Conservation (phyloP, 768 basidiomycete species). For the Mycena filopes region DNA sequence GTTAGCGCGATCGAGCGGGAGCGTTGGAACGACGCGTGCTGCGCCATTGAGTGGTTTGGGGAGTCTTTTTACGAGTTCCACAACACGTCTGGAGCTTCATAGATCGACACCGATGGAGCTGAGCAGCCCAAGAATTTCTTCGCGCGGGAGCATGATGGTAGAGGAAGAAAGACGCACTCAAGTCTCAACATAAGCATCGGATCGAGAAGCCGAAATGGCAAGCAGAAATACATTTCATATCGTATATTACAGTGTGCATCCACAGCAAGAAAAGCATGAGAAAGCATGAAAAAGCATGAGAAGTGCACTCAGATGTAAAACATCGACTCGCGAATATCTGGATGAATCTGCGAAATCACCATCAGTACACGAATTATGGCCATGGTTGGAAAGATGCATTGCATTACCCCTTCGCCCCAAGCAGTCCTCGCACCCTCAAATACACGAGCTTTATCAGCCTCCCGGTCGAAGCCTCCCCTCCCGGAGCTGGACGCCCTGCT, state of each 20-base stretch:
- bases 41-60: slow-evolving; percentile 26
- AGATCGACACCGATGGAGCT: slow-evolving; percentile 21
- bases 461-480: slow-evolving; percentile 45
- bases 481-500: slow-evolving; percentile 51
- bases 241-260: background rate
- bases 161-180: no score
- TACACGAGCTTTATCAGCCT: slow-evolving; percentile 52
- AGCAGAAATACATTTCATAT: no score
- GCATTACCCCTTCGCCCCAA: slow-evolving; percentile 66
- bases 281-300: no score
- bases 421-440: slow-evolving; percentile 55
- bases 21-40: slow-evolving; percentile 23
- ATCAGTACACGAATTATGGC: no score
- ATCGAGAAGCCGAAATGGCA: no score
- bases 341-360: no score
- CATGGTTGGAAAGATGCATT: no score
- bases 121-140: slow-evolving; percentile 8
- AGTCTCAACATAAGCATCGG: no score
- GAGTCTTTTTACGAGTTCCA: slow-evolving; percentile 29
- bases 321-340: no score
- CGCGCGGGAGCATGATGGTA: slow-evolving; percentile 1
- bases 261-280: no score
- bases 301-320: no score
- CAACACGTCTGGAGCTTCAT: slow-evolving; percentile 26
- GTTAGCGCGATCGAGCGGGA: slow-evolving; percentile 11